A percentile compares a stretch with the other conserved stretches of the same genome.
phyloP scores from a whole-genome alignment of 371 early-diverging fungal species.

The Syncephalastrum racemosum region DNA sequence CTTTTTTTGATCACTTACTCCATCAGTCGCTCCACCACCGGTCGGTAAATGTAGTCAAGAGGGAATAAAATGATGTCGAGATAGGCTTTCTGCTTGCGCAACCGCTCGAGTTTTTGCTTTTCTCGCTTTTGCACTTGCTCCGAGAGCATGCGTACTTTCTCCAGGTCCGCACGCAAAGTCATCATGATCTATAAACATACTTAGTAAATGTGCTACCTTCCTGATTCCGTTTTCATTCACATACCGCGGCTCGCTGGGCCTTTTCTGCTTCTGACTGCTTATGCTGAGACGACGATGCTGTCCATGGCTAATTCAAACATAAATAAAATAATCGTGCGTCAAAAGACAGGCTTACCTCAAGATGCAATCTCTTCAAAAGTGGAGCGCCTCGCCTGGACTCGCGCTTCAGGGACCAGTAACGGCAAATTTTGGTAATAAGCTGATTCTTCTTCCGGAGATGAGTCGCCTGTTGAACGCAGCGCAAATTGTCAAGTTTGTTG shows the following conservation, averaged over 20 bases:
- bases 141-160: slow-evolving; percentile 80
- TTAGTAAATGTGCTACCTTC: neutral
- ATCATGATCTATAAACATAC: slow-evolving; percentile 31
- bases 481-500: slow-evolving; percentile 56
- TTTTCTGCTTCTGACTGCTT: slow-evolving; percentile 80
- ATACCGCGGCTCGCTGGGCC: slow-evolving; percentile 60
- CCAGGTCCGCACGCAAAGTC: slow-evolving; percentile 81
- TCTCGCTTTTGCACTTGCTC: slow-evolving; percentile 91
- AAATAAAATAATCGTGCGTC: neutral
- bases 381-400: slow-evolving; percentile 87
- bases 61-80: slow-evolving; percentile 74
- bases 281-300: slow-evolving; percentile 80
- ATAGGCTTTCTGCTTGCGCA: slow-evolving; percentile 64
- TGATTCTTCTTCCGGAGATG: slow-evolving; percentile 50
- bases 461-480: slow-evolving; percentile 38
- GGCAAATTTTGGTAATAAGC: slow-evolving; percentile 68
- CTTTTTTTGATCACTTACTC: slow-evolving; percentile 42
- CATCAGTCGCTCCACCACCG: slow-evolving; percentile 64
- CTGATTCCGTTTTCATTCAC: neutral
- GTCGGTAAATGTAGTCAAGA: slow-evolving; percentile 61
- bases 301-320: slow-evolving; percentile 76
- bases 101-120: slow-evolving; percentile 71
- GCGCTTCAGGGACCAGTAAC: slow-evolving; percentile 95
- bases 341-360: slow-evolving; percentile 67
- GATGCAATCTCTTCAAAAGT: slow-evolving; percentile 89